Conservation (phyloP, 148 eudicot genomes). For the Vaccinium darrowii region DNA sequence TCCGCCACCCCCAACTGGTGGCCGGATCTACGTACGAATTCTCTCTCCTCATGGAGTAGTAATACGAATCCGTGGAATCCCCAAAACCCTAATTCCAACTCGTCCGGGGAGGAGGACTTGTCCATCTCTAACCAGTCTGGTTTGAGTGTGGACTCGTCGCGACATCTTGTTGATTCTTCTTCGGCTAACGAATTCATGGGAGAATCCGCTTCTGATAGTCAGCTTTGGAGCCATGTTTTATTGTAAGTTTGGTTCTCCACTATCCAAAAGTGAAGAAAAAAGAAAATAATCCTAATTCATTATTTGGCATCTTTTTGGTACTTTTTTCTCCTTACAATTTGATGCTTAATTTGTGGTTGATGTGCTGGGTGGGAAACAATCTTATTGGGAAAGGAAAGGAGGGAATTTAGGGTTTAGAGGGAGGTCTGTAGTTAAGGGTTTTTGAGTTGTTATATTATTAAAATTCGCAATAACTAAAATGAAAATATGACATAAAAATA, state of each 20-base stretch:
- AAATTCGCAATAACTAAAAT: not conserved
- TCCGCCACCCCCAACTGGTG: conserved; percentile 21
- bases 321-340: not conserved
- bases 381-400: not conserved
- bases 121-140: conserved; percentile 30
- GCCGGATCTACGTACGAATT: conserved; percentile 21
- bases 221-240: conserved; percentile 29
- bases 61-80: conserved; percentile 12
- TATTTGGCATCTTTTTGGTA: not conserved
- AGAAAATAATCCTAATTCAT: not conserved
- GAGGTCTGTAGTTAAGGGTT: not conserved
- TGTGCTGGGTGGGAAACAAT: not conserved
- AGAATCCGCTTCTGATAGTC: conserved; percentile 28
- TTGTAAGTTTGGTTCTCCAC: conserved; percentile 21
- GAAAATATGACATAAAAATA: not conserved
- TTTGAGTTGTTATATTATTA: not conserved
- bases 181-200: conserved; percentile 21
- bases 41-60: conserved; percentile 22
- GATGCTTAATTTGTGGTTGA: not conserved
- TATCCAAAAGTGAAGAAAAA: not conserved
- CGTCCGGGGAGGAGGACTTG: conserved; percentile 28
- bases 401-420: not conserved
- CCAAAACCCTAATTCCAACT: conserved; percentile 27
- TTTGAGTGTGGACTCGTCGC: conserved; percentile 22
- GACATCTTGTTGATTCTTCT: conserved; percentile 16